phyloP scores from a whole-genome alignment of 2,329 filamentous ascomycete species.

The Phyllachora maydis region DNA sequence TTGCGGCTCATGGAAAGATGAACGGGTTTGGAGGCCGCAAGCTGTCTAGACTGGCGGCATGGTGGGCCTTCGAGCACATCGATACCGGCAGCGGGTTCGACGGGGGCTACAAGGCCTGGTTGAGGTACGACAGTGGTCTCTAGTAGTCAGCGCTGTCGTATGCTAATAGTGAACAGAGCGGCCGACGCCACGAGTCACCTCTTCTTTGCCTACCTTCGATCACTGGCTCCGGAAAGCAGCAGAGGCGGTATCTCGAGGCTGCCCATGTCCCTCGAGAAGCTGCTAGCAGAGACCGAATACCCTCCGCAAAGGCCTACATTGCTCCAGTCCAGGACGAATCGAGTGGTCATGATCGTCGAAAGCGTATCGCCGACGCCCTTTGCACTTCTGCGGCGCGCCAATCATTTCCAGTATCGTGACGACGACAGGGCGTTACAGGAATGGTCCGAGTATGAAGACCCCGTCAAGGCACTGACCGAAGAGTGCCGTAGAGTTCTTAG shows the following conservation, averaged over 20 bases:
- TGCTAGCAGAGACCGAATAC: constrained; percentile 85
- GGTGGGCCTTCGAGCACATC: constrained; percentile 93
- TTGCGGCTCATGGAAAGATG: constrained; percentile 79
- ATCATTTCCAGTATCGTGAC: constrained; percentile 88
- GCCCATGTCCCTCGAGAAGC: constrained; percentile 75
- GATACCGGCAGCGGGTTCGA: constrained; percentile 86
- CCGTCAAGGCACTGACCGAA: constrained; percentile 70
- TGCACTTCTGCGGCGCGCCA: constrained; percentile 69
- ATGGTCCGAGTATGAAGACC: constrained; percentile 79
- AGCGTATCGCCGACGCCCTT: constrained; percentile 90
- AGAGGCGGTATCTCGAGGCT: constrained; percentile 66
- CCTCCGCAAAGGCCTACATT: constrained; percentile 62
- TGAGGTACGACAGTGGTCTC: constrained; percentile 44
- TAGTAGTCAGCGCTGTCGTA: not conserved
- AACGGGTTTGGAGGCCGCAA: constrained; percentile 90
- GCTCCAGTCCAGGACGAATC: constrained; percentile 62
- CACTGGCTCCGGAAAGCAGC: constrained; percentile 61
- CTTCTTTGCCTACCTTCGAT: constrained; percentile 93
- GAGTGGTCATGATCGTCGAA: constrained; percentile 93
- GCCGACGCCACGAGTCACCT: constrained; percentile 92
- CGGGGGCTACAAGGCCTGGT: constrained; percentile 79
- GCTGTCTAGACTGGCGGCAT: constrained; percentile 83
- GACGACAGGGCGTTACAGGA: constrained; percentile 67
- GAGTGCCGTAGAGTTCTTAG: constrained; percentile 83
- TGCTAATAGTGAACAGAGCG: constrained; percentile 34